Evolutionary conservation across 2,329 filamentous ascomycete genomes (phyloP), one percentile per base, ranked within the genome.

Genomic region (Cladophialophora immunda): DNA sequence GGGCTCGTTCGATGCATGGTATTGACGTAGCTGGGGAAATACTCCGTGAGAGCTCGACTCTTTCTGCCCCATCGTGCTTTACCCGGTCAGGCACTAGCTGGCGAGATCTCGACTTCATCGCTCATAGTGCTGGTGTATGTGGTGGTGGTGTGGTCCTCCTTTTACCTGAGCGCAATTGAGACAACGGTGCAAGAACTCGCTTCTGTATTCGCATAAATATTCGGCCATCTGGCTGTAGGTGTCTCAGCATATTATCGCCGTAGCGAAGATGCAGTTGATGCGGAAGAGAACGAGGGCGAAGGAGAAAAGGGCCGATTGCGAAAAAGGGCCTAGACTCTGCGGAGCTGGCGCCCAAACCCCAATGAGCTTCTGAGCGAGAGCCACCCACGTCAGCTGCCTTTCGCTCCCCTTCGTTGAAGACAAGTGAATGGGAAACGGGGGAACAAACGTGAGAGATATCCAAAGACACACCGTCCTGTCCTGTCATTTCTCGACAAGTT

Each of bases 231-330:
- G 15, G 19, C 45, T 25, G 45, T 7, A 4, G 4, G 19, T 11
- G 19, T 50, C 45, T 50, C n/a, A 2, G 38, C 15, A 50, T 22
- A 50, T 50, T n/a, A 25, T 19, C 45, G 45, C 45, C 45, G 19
- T 13, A 13, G 19, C 45, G 2, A 7, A 7, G 38, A 5, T 50
- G 2, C 22, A 22, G 45, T 22, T 25, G n/a, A 9, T 9, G 19
- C 45, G 9, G 45, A 8, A 13, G 22, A 25, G n/a, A 45, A 45
- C 8, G 22, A 29, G 13, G 11, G 50, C 50, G 50, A 25, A 25
- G 54, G 38, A 58, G 53, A 64, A 50, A 58, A 64, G 54, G 61
- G 61, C 61, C 61, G 61, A 64, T 58, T 64, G 30, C 22, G 41
- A 38, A 25, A 41, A 50, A 9, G 7, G 4, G 45, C 45, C 41